Percentiles rank a stretch among this genome's conserved stretches.
These are phyloP conservation scores for Tolypocladium endophyticum DNA, from an alignment of 2,329 filamentous ascomycete species.

Conservation along the genomic window DNA sequence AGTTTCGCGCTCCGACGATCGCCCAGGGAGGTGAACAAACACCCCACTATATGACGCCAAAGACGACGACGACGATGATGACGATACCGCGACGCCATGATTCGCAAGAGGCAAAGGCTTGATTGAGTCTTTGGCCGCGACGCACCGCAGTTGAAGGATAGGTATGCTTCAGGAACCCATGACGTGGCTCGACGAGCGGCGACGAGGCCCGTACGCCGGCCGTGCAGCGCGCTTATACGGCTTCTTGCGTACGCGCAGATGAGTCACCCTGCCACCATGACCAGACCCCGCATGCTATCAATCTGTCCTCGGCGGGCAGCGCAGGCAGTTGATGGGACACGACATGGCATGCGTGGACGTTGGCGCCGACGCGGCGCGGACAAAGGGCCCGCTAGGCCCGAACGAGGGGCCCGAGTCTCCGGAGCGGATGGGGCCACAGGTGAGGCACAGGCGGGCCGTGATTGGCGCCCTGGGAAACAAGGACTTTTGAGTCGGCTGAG, in stretches of 20 bases:
- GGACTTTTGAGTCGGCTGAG: background rate
- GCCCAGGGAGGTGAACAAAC: background rate
- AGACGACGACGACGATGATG: background rate
- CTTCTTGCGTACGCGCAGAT: background rate
- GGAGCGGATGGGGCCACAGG: background rate
- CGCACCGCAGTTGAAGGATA: no score
- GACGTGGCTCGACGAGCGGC: background rate
- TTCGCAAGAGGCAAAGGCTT: background rate
- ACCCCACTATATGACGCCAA: background rate
- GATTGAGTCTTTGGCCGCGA: background rate
- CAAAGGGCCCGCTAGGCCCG: conserved; percentile 3
- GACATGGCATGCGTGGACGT: conserved; percentile 3
- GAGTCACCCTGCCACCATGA: background rate
- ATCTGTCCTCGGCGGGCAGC: background rate
- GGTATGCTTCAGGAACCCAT: background rate
- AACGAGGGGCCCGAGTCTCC: background rate
- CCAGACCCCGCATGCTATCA: background rate
- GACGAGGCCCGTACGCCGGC: background rate
- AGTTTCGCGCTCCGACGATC: background rate
- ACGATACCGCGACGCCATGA: background rate
- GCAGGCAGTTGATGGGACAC: background rate
- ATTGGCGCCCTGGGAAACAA: background rate
- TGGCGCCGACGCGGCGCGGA: conserved; percentile 2
- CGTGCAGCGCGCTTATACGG: background rate
- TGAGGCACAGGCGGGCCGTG: background rate